Percentiles rank a stretch among this genome's conserved stretches.
Evolutionary conservation across 306 rosid species (phyloP).

Genomic region (Trichosanthes truncata): DNA sequence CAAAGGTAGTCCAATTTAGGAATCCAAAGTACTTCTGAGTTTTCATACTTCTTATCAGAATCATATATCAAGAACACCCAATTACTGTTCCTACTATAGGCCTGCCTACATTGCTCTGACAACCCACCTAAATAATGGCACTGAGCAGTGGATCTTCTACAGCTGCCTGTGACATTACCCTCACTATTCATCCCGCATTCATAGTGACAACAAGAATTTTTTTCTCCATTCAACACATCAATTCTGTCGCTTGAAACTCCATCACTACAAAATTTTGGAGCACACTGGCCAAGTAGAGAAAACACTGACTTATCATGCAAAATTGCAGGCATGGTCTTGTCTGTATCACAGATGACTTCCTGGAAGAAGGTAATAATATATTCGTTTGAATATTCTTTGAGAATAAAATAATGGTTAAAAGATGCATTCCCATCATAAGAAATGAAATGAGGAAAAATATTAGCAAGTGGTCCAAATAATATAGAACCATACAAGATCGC

Average conservation of each 20-base stretch:
- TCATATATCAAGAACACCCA: slow-evolving; percentile 44
- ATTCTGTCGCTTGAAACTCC: slow-evolving; percentile 16
- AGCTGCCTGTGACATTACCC: slow-evolving; percentile 7
- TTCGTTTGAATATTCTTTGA: background rate
- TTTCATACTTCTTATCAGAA: slow-evolving; percentile 33
- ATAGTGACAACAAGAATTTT: slow-evolving; percentile 29
- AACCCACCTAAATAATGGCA: slow-evolving; percentile 37
- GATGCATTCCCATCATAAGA: background rate
- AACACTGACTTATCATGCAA: slow-evolving; percentile 55
- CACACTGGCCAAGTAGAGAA: slow-evolving; percentile 53
- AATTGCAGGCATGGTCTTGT: slow-evolving; percentile 44
- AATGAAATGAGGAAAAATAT: background rate
- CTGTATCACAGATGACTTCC: slow-evolving; percentile 47
- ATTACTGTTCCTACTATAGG: slow-evolving; percentile 28
- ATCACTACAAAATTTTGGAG: slow-evolving; percentile 22
- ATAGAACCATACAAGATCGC: background rate
- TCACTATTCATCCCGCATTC: slow-evolving; percentile 20
- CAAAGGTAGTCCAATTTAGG: slow-evolving; percentile 74
- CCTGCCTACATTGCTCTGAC: slow-evolving; percentile 31
- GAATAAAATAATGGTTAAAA: background rate
- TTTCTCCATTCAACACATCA: slow-evolving; percentile 18
- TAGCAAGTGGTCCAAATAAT: background rate
- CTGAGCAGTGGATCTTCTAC: slow-evolving; percentile 24
- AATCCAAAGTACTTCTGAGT: slow-evolving; percentile 26
- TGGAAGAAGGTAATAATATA: slow-evolving; percentile 25